Percentiles rank a stretch among this genome's conserved stretches.
Conservation (phyloP, 148 eudicot species). For the Camellia lanceoleosa region DNA sequence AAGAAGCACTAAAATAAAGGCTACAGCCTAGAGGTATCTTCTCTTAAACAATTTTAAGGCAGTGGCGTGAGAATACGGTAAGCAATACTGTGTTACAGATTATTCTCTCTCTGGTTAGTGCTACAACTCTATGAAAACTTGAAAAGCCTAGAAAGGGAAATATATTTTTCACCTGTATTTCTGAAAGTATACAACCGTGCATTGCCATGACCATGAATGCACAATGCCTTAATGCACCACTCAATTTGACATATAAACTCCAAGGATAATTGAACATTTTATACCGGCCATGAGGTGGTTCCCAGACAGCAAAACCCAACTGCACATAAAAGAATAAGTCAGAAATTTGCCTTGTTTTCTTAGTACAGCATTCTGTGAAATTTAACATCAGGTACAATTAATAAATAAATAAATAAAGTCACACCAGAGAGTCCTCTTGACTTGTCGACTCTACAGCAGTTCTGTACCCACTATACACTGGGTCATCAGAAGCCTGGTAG, state of each 20-base stretch:
- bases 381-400: not conserved
- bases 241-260: constrained; percentile 53
- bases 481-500: constrained; percentile 58
- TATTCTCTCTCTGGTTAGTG: no score
- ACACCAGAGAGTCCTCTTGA: constrained; percentile 60
- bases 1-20: not conserved
- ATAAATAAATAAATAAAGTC: not conserved
- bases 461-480: constrained; percentile 52
- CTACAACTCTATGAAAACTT: not conserved
- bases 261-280: constrained; percentile 59
- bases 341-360: constrained; percentile 5
- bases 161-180: constrained; percentile 54
- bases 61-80: not conserved
- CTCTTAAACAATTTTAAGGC: not conserved
- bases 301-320: constrained; percentile 63
- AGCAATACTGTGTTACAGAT: not conserved
- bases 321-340: constrained; percentile 17
- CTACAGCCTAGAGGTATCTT: not conserved
- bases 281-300: constrained; percentile 76
- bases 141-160: not conserved
- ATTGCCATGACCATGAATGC: constrained; percentile 80
- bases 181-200: constrained; percentile 74
- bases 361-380: not conserved
- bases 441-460: constrained; percentile 57
- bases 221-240: constrained; percentile 71